phyloP scores from a whole-genome alignment of 2,329 filamentous ascomycete species.

The Leptosphaerulina australis region DNA sequence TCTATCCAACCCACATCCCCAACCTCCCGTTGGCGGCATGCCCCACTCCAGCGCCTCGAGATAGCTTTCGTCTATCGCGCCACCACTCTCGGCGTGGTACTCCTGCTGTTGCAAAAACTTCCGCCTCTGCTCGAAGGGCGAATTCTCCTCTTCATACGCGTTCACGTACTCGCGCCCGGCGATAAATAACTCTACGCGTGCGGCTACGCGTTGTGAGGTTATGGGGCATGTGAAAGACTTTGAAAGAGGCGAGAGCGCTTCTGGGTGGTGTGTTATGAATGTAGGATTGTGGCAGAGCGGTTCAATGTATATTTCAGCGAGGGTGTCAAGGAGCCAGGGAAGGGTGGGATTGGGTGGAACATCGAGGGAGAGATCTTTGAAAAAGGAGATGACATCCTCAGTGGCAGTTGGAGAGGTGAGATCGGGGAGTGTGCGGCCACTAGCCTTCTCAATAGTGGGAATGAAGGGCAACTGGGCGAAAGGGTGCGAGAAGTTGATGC shows the following conservation, averaged over 20 bases:
- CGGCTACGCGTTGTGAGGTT: constrained; percentile 73
- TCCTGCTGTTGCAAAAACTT: constrained; percentile 73
- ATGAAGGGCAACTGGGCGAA: constrained; percentile 80
- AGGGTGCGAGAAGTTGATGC: constrained; percentile 63
- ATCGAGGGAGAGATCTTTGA: constrained; percentile 56
- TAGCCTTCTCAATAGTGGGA: constrained; percentile 72
- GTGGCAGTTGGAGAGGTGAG: constrained; percentile 60
- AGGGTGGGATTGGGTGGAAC: constrained; percentile 62
- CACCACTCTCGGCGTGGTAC: constrained; percentile 44
- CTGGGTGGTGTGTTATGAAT: constrained; percentile 89
- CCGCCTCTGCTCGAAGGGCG: constrained; percentile 79
- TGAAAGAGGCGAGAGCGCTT: constrained; percentile 86
- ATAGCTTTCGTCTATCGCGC: constrained; percentile 77
- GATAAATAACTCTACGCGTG: constrained; percentile 85
- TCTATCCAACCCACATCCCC: constrained; percentile 92
- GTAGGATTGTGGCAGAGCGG: constrained; percentile 73
- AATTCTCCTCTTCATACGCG: constrained; percentile 98
- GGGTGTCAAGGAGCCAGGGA: constrained; percentile 78
- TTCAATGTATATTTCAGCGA: constrained; percentile 79
- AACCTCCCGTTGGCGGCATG: constrained; percentile 92
- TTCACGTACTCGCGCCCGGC: constrained; percentile 84
- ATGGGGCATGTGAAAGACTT: constrained; percentile 78
- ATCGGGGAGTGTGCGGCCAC: constrained; percentile 68
- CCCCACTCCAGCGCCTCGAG: constrained; percentile 84
- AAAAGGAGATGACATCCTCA: constrained; percentile 62